These are phyloP conservation scores for Rickenella mellea DNA, from an alignment of 768 basidiomycete genomes.

Conservation along the genomic window DNA sequence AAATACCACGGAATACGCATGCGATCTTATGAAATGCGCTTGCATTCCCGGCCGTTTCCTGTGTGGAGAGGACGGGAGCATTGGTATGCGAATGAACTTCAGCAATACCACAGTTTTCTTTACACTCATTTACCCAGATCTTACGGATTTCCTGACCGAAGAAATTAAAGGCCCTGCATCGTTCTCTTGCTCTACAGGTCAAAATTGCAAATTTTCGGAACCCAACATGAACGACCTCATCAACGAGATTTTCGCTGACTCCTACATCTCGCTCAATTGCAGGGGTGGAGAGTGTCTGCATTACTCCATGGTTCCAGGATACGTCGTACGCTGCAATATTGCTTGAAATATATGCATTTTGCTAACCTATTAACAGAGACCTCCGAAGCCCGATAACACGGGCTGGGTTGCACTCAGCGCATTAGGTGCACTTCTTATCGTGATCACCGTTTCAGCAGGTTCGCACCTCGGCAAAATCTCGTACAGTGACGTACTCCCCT, in stretches of 20 bases:
- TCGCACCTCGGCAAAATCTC: slow-evolving; percentile 9
- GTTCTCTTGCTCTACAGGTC: slow-evolving; percentile 67
- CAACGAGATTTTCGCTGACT: slow-evolving; percentile 87
- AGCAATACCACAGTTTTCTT: neutral
- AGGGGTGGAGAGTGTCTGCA: slow-evolving; percentile 90
- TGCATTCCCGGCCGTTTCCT: slow-evolving; percentile 94
- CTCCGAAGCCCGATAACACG: slow-evolving; percentile 77
- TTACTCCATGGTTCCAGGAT: slow-evolving; percentile 92
- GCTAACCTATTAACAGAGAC: slow-evolving; percentile 51
- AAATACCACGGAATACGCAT: slow-evolving; percentile 71
- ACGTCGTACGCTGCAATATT: slow-evolving; percentile 39
- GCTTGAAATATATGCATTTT: neutral
- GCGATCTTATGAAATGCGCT: slow-evolving; percentile 77
- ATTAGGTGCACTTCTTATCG: slow-evolving; percentile 65
- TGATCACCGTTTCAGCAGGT: slow-evolving; percentile 61
- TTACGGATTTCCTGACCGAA: slow-evolving; percentile 84
- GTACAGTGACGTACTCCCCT: neutral
- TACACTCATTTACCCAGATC: slow-evolving; percentile 43
- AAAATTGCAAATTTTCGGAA: slow-evolving; percentile 86
- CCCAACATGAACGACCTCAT: slow-evolving; percentile 96
- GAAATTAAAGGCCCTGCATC: slow-evolving; percentile 85
- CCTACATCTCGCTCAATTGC: slow-evolving; percentile 79
- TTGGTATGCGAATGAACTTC: slow-evolving; percentile 51
- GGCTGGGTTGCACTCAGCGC: slow-evolving; percentile 78
- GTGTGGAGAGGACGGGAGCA: slow-evolving; percentile 90